Evolutionary conservation across 768 basidiomycete species (phyloP).

Genomic region (Roridomyces roridus): DNA sequence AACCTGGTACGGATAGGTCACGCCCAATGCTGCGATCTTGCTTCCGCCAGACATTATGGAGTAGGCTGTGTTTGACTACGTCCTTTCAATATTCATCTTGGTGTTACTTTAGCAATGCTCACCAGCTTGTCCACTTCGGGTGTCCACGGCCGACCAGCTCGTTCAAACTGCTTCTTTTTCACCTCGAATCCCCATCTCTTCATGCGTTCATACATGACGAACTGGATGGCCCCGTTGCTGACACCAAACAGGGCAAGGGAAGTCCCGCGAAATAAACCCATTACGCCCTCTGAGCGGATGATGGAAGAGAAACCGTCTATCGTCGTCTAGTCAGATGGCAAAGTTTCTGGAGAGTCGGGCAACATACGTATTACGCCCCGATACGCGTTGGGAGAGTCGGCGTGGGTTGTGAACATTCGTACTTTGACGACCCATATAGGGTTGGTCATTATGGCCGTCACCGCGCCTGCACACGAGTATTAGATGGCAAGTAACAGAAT

Average conservation of each 20-base stretch:
- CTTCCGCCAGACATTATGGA: conserved; percentile 91
- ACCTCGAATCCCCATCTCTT: conserved; percentile 87
- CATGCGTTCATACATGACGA: conserved; percentile 96
- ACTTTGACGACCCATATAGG: conserved; percentile 98
- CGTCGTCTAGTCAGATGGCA: conserved; percentile 1
- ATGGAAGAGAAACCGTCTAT: conserved; percentile 75
- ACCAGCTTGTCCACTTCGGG: conserved; percentile 87
- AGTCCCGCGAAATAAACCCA: conserved; percentile 89
- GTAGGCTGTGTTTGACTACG: conserved; percentile 92
- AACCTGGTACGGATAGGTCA: conserved; percentile 98
- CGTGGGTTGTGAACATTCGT: conserved; percentile 88
- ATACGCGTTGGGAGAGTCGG: conserved; percentile 75
- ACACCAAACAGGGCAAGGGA: conserved; percentile 90
- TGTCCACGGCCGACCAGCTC: conserved; percentile 68
- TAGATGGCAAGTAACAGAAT: conserved; percentile 22
- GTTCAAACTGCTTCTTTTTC: conserved; percentile 68
- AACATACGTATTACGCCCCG: conserved; percentile 76
- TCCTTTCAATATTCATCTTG: too few relatives aligned
- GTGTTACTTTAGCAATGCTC: too few relatives aligned
- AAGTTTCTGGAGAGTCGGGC: conserved; percentile 15
- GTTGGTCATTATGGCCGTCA: conserved; percentile 93
- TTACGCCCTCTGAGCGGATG: conserved; percentile 72
- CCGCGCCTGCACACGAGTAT: conserved; percentile 67
- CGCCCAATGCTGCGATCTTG: conserved; percentile 80
- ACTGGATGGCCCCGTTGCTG: conserved; percentile 93